Conservation (phyloP, 2,329 filamentous ascomycete species). For the Mycosphaerelloides madeirae region DNA sequence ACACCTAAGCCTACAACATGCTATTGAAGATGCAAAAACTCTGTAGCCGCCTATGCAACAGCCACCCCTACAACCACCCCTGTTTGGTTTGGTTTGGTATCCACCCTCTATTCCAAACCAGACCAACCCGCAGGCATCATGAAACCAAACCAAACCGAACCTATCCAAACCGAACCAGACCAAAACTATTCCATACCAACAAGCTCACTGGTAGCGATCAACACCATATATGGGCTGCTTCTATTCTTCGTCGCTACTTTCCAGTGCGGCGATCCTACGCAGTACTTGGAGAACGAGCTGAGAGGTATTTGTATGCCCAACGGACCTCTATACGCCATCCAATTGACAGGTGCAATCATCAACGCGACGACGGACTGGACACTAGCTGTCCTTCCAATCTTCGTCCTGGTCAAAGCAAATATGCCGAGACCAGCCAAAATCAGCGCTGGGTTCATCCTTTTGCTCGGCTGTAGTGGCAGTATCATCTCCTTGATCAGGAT, state of each 20-base stretch:
- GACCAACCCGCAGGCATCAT: no score
- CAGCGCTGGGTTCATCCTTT: slow-evolving; percentile 38
- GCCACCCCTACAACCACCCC: no score
- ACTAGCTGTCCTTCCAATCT: slow-evolving; percentile 37
- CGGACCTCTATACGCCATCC: slow-evolving; percentile 16
- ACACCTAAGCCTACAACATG: no score
- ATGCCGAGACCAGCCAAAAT: slow-evolving; percentile 39
- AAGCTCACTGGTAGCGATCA: no score
- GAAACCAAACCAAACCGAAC: no score
- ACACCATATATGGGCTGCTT: slow-evolving; percentile 34
- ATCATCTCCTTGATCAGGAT: slow-evolving; percentile 24
- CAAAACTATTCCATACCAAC: no score
- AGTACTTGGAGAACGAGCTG: slow-evolving; percentile 18
- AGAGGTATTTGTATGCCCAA: slow-evolving; percentile 18
- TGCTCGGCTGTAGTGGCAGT: slow-evolving; percentile 32
- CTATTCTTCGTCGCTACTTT: slow-evolving; percentile 30
- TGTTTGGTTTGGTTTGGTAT: no score
- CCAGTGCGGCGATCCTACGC: slow-evolving; percentile 28
- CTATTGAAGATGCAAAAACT: no score
- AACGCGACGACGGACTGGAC: slow-evolving; percentile 36
- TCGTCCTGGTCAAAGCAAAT: slow-evolving; percentile 38
- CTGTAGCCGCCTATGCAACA: no score
- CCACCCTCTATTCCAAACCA: no score
- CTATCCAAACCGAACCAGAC: no score
- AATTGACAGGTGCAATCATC: slow-evolving; percentile 27